phyloP scores from a whole-genome alignment of 2,329 filamentous ascomycete genomes.

The Colletotrichum acutatum region DNA sequence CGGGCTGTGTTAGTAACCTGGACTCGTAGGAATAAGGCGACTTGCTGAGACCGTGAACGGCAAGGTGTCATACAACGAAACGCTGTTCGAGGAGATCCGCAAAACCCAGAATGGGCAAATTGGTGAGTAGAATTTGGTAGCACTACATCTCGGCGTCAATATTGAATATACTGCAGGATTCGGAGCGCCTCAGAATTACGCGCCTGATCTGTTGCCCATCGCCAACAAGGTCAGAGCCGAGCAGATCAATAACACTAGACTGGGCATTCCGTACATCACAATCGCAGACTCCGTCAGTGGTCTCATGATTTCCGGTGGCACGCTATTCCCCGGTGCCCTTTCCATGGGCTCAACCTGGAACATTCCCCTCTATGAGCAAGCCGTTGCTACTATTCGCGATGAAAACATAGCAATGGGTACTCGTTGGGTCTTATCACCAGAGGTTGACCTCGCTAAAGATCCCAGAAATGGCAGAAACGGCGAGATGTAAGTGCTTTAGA shows the following conservation, averaged over 20 bases:
- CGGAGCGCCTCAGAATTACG: slow-evolving; percentile 43
- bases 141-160: too few species aligned
- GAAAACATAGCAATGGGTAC: slow-evolving; percentile 45
- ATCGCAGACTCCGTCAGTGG: slow-evolving; percentile 45
- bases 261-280: slow-evolving; percentile 41
- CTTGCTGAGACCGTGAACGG: slow-evolving; percentile 18
- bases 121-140: not conserved
- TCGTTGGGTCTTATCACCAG: slow-evolving; percentile 47
- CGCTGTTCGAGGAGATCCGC: slow-evolving; percentile 20
- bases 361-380: slow-evolving; percentile 42
- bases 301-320: slow-evolving; percentile 43
- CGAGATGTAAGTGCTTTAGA: slow-evolving; percentile 35
- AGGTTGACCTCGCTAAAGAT: slow-evolving; percentile 46
- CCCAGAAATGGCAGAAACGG: slow-evolving; percentile 41
- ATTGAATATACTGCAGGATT: slow-evolving; percentile 36
- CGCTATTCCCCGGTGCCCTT: slow-evolving; percentile 45
- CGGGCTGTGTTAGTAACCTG: too few species aligned
- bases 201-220: slow-evolving; percentile 41
- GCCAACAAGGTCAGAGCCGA: slow-evolving; percentile 40
- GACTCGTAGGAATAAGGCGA: slow-evolving; percentile 2
- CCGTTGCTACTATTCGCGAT: slow-evolving; percentile 42
- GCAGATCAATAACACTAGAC: slow-evolving; percentile 36
- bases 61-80: slow-evolving; percentile 7
- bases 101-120: slow-evolving; percentile 30
- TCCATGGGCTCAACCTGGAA: slow-evolving; percentile 46